A percentile compares a stretch with the other conserved stretches of the same genome.
phyloP scores from a whole-genome alignment of 2,329 filamentous ascomycete genomes.

The Fusarium hostae region DNA sequence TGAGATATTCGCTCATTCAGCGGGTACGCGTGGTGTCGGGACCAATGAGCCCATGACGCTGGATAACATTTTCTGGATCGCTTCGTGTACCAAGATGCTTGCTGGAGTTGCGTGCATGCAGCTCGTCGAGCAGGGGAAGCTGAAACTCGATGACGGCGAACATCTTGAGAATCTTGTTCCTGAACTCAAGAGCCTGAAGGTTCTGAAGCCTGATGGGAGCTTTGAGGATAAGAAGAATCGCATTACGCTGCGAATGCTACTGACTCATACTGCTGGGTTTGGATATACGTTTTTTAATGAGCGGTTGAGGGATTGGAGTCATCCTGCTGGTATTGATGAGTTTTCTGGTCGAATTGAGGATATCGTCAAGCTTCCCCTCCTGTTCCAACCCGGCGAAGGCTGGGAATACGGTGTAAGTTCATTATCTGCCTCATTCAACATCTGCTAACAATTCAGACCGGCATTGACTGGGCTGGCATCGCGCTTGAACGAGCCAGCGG shows the following conservation, averaged over 20 bases:
- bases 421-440: rapidly evolving
- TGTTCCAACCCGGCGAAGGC: slow-evolving; percentile 71
- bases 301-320: slow-evolving; percentile 57
- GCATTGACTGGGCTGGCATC: slow-evolving; percentile 65
- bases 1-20: slow-evolving; percentile 59
- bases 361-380: slow-evolving; percentile 60
- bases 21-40: slow-evolving; percentile 58
- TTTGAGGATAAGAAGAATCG: slow-evolving; percentile 57
- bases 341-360: slow-evolving; percentile 65
- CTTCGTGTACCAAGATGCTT: slow-evolving; percentile 68
- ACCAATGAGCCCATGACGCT: slow-evolving; percentile 64
- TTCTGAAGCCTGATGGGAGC: slow-evolving; percentile 54
- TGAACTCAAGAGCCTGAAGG: slow-evolving; percentile 60
- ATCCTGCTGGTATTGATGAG: slow-evolving; percentile 66
- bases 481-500: slow-evolving; percentile 59
- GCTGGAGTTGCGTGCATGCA: slow-evolving; percentile 65
- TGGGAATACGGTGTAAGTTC: slow-evolving; percentile 69
- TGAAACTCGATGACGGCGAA: slow-evolving; percentile 60
- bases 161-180: slow-evolving; percentile 60
- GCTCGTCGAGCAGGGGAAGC: slow-evolving; percentile 62
- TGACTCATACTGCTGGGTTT: slow-evolving; percentile 67
- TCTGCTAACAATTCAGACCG: slow-evolving; percentile 50
- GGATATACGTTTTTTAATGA: slow-evolving; percentile 67
- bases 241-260: slow-evolving; percentile 68
- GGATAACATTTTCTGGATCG: slow-evolving; percentile 70